Evolutionary conservation across 805 yeast genomes (phyloP).

Genomic region (Saturnispora sekii): DNA sequence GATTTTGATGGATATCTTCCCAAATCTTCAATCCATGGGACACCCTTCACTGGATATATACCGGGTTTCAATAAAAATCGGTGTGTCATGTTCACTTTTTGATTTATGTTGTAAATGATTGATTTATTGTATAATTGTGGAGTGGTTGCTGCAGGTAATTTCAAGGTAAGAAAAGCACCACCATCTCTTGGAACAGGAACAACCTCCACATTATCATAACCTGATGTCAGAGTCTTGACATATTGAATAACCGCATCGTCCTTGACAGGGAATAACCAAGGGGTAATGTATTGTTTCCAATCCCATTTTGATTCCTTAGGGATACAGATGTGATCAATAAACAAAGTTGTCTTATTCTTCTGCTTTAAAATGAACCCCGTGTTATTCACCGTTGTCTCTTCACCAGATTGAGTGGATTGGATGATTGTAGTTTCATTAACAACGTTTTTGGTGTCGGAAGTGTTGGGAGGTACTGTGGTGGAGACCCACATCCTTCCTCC

Average conservation of each 20-base stretch:
- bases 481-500: background rate
- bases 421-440: slow-evolving; percentile 24
- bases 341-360: slow-evolving; percentile 41
- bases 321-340: slow-evolving; percentile 48
- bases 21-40: slow-evolving; percentile 94
- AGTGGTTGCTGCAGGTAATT: slow-evolving; percentile 40
- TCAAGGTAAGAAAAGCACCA: slow-evolving; percentile 81
- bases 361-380: slow-evolving; percentile 49
- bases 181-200: slow-evolving; percentile 78
- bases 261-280: slow-evolving; percentile 30
- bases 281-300: slow-evolving; percentile 33
- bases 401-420: slow-evolving; percentile 40
- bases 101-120: slow-evolving; percentile 11
- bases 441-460: background rate
- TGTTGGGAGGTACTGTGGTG: background rate
- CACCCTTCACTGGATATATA: slow-evolving; percentile 73
- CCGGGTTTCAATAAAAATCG: slow-evolving; percentile 38
- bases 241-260: slow-evolving; percentile 26
- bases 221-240: slow-evolving; percentile 30
- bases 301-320: slow-evolving; percentile 33
- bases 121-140: slow-evolving; percentile 14
- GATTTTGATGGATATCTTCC: slow-evolving; percentile 60
- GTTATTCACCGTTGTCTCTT: slow-evolving; percentile 41
- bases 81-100: slow-evolving; percentile 10
- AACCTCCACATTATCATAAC: slow-evolving; percentile 35